A percentile compares a stretch with the other conserved stretches of the same genome.
These are phyloP conservation scores for Echinosophora koreensis DNA, from an alignment of 306 rosid genomes.

Conservation along the genomic window DNA sequence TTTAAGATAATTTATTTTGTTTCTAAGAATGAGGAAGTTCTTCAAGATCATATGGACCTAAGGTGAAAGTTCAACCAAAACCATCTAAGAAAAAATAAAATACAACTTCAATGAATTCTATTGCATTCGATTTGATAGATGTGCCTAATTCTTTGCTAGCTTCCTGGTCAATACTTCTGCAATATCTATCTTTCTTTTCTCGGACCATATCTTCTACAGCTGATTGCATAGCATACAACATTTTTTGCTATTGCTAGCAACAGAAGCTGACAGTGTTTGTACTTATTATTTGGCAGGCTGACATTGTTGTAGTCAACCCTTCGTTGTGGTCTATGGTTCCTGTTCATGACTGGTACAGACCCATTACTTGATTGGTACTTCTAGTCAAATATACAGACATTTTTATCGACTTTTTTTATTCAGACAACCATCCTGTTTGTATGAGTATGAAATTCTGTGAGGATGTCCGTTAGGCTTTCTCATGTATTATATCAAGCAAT, in stretches of 20 bases:
- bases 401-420: constrained; percentile 9
- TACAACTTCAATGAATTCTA: neutral
- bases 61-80: neutral
- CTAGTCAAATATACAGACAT: neutral
- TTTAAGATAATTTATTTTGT: constrained; percentile 10
- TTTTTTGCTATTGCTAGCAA: neutral
- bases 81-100: neutral
- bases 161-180: constrained; percentile 4
- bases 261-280: constrained; percentile 50
- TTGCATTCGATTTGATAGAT: neutral
- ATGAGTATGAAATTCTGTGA: too few species aligned
- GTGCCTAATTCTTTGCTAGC: constrained; percentile 6
- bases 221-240: neutral
- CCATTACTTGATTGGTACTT: constrained; percentile 22
- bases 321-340: constrained; percentile 84
- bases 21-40: neutral
- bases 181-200: neutral
- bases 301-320: constrained; percentile 80
- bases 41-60: constrained; percentile 1
- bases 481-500: constrained; percentile 30
- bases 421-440: constrained; percentile 17
- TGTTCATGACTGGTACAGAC: constrained; percentile 75
- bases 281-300: constrained; percentile 66
- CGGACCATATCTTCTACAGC: constrained; percentile 9
- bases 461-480: neutral